Percentiles rank a stretch among this genome's conserved stretches.
phyloP scores from a whole-genome alignment of 139 green algal genomes.

The Tetratostichococcus sp. region DNA sequence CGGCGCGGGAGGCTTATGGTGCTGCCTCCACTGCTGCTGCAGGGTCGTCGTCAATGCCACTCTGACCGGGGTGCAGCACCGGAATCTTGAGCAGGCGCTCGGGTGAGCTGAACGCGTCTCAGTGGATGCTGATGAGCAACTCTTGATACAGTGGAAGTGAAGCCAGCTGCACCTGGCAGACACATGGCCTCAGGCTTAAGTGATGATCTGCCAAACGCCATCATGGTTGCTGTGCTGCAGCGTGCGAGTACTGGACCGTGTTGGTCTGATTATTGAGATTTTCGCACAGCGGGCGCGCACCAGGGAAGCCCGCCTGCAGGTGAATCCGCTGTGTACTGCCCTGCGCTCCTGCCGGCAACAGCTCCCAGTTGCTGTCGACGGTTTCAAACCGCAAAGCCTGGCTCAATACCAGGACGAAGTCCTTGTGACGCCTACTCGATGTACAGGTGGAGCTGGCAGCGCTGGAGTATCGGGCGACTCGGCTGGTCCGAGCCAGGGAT shows the following conservation, averaged over 20 bases:
- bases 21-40: no score
- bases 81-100: constrained; percentile 48
- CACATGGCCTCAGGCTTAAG: background rate
- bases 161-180: background rate
- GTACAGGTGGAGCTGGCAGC: constrained; percentile 64
- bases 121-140: no score
- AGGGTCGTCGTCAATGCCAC: constrained; percentile 53
- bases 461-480: constrained; percentile 41
- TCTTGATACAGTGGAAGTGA: no score
- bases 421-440: no score
- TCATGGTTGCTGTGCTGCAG: constrained; percentile 4
- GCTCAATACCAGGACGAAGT: no score
- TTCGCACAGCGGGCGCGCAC: constrained; percentile 59
- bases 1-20: no score
- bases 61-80: constrained; percentile 51
- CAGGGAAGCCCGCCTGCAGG: constrained; percentile 55
- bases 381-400: no score
- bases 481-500: constrained; percentile 44
- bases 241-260: constrained; percentile 54
- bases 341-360: no score
- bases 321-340: no score
- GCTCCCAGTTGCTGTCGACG: no score
- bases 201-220: no score
- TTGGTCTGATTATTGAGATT: constrained; percentile 69
- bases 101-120: background rate